phyloP scores from a whole-genome alignment of 2,329 filamentous ascomycete species.

The Graphiopsis chlorocephala region DNA sequence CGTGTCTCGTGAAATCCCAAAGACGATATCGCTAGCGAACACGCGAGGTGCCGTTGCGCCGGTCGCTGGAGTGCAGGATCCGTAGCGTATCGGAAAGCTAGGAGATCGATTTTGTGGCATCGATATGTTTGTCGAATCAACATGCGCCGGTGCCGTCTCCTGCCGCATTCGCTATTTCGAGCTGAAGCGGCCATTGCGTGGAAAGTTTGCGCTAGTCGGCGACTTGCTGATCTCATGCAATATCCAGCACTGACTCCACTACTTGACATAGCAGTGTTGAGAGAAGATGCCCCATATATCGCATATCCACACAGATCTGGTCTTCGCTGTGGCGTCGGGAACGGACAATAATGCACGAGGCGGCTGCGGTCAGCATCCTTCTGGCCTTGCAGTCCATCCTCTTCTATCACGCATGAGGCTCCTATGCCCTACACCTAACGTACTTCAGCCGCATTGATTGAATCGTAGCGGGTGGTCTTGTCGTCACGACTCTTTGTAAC shows the following conservation, averaged over 20 bases:
- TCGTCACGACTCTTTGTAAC: constrained; percentile 5
- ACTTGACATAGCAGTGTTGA: background rate
- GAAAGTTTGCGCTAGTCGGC: constrained; percentile 3
- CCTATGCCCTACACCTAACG: background rate
- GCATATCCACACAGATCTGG: background rate
- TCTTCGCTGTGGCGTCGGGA: background rate
- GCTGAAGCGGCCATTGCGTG: constrained; percentile 1
- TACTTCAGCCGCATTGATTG: background rate
- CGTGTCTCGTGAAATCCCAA: background rate
- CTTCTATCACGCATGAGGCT: background rate
- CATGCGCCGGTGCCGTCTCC: background rate
- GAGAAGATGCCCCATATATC: background rate
- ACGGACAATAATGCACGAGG: constrained; percentile 4
- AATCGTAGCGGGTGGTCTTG: background rate
- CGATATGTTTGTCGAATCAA: background rate
- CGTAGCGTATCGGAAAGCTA: background rate
- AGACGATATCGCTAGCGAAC: background rate
- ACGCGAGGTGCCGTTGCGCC: background rate
- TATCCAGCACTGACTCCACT: constrained; percentile 10
- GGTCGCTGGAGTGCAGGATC: background rate
- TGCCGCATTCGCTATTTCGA: constrained; percentile 3
- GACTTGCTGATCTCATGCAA: constrained; percentile 12
- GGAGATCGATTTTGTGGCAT: constrained; percentile 2
- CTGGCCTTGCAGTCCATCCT: background rate
- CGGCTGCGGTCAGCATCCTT: constrained; percentile 1